Evolutionary conservation across 2,329 filamentous ascomycete species (phyloP).

Genomic region (Talaromyces pinophilus): DNA sequence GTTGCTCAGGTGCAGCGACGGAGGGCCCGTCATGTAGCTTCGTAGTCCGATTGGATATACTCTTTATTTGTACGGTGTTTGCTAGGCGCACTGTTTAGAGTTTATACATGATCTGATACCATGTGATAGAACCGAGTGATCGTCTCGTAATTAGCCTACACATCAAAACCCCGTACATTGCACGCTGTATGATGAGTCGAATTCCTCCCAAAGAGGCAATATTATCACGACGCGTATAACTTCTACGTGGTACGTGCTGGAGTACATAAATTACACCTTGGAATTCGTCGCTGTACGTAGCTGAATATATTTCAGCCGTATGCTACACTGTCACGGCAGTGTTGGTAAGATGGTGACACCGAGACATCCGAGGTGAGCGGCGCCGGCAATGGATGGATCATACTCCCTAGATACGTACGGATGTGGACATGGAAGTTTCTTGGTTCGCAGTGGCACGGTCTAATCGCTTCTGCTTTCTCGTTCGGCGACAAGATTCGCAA

Average conservation of each 20-base stretch:
- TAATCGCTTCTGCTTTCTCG: conserved; percentile 5
- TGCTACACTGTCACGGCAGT: background rate
- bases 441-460: background rate
- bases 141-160: background rate
- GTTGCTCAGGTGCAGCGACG: conserved; percentile 67
- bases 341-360: background rate
- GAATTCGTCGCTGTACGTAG: background rate
- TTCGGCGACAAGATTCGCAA: conserved; percentile 4
- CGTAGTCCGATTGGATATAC: background rate
- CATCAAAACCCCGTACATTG: background rate
- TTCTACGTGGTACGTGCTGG: background rate
- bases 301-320: background rate
- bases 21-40: conserved; percentile 35
- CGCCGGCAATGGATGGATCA: background rate
- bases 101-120: background rate
- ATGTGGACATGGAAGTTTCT: background rate
- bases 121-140: conserved; percentile 1
- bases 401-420: background rate
- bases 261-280: background rate
- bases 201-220: background rate
- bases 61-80: background rate
- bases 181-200: background rate
- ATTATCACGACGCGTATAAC: background rate
- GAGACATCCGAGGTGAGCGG: conserved; percentile 8
- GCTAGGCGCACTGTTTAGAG: background rate